A percentile compares a stretch with the other conserved stretches of the same genome.
Evolutionary conservation across 345 rosid genomes (phyloP).

Genomic region (Pelargonium nanum): DNA sequence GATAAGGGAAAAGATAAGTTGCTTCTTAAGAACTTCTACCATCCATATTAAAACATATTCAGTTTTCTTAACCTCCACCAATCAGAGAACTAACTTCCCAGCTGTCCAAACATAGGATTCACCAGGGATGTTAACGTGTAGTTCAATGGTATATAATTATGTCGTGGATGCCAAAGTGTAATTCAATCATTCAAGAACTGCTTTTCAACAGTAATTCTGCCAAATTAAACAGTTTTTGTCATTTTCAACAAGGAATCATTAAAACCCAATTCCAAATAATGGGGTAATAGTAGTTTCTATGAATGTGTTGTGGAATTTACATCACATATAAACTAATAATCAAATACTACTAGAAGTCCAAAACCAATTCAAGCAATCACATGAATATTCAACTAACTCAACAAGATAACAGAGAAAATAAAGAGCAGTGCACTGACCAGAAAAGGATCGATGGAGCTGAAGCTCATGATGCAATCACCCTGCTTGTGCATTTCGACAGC

Average conservation of each 20-base stretch:
- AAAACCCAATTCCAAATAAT: background rate
- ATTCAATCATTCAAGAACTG: too few species aligned
- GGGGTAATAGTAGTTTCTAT: too few species aligned
- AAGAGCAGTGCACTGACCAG: constrained; percentile 22
- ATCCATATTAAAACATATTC: background rate
- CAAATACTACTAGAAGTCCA: background rate
- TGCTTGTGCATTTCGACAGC: constrained; percentile 65
- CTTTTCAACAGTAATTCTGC: background rate
- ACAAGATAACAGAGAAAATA: background rate
- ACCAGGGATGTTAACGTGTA: background rate
- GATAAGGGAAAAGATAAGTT: background rate
- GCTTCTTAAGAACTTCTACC: background rate
- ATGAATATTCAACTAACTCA: background rate
- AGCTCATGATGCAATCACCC: constrained; percentile 55
- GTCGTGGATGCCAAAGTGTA: background rate
- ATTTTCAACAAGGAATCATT: background rate
- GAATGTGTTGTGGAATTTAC: background rate
- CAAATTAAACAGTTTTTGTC: background rate
- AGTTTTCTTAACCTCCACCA: background rate
- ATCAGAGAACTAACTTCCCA: background rate
- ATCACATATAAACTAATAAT: background rate
- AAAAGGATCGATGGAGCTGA: constrained; percentile 38
- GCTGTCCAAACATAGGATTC: background rate
- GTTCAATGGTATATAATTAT: background rate
- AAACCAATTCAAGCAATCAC: constrained; percentile 1